Conservation (phyloP, 257 asterid genomes). For the Ehretia macrophylla region DNA sequence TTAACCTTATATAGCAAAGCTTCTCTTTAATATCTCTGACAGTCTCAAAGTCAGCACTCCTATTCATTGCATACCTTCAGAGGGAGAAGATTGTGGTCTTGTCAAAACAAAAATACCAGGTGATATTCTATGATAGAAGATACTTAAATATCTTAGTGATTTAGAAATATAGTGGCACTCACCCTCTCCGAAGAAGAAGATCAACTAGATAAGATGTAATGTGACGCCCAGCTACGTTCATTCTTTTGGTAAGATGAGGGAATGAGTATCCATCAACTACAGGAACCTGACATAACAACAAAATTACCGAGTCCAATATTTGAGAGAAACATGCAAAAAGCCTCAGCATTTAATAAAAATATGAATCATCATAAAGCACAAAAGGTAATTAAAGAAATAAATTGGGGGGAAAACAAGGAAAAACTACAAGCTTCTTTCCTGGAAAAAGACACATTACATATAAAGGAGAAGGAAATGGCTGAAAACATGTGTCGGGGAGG, state of each 20-base stretch:
- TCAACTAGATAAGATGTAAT: constrained; percentile 91
- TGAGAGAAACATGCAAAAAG: too few species aligned
- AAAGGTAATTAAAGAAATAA: background rate
- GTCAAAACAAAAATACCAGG: constrained; percentile 7
- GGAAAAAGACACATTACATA: too few species aligned
- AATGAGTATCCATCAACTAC: constrained; percentile 98
- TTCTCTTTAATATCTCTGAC: constrained; percentile 94
- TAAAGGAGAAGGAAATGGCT: too few species aligned
- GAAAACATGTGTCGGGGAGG: too few species aligned
- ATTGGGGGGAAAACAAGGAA: background rate
- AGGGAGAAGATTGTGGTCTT: constrained; percentile 9
- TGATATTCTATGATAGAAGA: background rate
- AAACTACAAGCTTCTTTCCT: too few species aligned
- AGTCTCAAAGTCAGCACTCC: constrained; percentile 89
- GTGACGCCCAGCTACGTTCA: constrained; percentile 97
- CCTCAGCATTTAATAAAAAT: too few species aligned
- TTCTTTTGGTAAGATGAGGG: constrained; percentile 95
- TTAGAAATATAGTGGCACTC: constrained; percentile 24
- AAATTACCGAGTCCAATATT: constrained; percentile 1
- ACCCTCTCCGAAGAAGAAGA: constrained; percentile 91
- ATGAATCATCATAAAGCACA: too few species aligned
- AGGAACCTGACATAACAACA: constrained; percentile 61
- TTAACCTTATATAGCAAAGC: constrained; percentile 90
- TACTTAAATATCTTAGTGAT: constrained; percentile 7
- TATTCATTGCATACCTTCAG: constrained; percentile 87